Evolutionary conservation across 441 rosid genomes (phyloP), one percentile per base, ranked within the genome.

Genomic region (Populus hybrid): DNA sequence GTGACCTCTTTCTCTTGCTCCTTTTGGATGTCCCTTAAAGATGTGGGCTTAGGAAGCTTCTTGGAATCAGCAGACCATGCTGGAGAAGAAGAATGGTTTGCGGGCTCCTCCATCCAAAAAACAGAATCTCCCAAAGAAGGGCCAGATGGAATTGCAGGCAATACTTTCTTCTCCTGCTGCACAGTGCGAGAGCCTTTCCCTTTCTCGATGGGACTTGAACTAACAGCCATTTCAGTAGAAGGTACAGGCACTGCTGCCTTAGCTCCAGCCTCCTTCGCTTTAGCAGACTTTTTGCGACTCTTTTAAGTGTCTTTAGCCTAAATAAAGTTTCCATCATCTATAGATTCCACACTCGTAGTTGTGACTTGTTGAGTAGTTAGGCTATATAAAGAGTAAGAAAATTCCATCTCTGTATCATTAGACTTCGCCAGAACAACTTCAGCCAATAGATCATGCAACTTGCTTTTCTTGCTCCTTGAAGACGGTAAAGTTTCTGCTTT

Each of bases 251-350:
- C 83, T n/a, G 89, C 24, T 38, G n/a, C 83, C 86, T 92, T 97
- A 67, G 90, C 82, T 46, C 76, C 89, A 73, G 90, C 68, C 74
- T 84, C 91, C 87, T 94, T 97, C 35, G 91, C 87, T 85, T 96
- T 94, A 9, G 94, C 91, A 69, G 94, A 87, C 86, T 88, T 97
- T 89, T 92, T 97, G 65, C 99, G 94, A 82, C 88, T 88, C 93
- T 88, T 94, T 75, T 94, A 94, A 8, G 92, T 85, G 73, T 91
- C 99, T 86, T 89, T 97, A 40, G 98, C 98, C 70, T 94, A 97
- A 77, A 93, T 91, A 79, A 97, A 97, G 86, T 86, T 88, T 72
- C 82, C 90, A 82, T 90, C 89, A 75, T 92, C 98, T 26, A 86
- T 35, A 69, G 83, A 71, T 65, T 88, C 92, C 61, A 79, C 76